These are phyloP conservation scores for Venturia pyrina DNA, from an alignment of 2,329 filamentous ascomycete species.

Conservation along the genomic window DNA sequence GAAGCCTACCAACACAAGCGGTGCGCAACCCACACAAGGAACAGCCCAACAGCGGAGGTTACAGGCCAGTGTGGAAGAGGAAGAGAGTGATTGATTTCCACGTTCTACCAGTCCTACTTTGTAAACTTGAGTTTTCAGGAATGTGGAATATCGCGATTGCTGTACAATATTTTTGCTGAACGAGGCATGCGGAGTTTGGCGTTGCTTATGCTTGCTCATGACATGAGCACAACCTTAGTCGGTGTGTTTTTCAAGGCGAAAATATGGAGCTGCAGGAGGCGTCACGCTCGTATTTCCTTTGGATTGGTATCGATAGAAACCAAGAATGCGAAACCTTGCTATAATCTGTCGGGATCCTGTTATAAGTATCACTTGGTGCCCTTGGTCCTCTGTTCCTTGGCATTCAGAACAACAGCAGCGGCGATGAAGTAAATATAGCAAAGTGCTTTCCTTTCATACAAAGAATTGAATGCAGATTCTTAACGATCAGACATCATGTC, in stretches of 20 bases:
- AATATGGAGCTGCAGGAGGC: background rate
- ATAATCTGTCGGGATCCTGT: too few relatives aligned
- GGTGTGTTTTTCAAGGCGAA: background rate
- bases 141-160: background rate
- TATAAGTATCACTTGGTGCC: too few relatives aligned
- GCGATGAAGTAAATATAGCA: too few relatives aligned
- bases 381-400: too few relatives aligned
- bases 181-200: background rate
- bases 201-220: background rate
- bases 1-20: background rate
- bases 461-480: too few relatives aligned
- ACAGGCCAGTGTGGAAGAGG: constrained; percentile 6
- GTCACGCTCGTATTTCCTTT: background rate
- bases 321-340: background rate
- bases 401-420: too few relatives aligned
- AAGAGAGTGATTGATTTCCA: background rate
- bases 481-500: background rate
- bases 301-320: background rate
- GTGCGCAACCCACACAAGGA: constrained; percentile 1
- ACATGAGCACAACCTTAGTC: background rate
- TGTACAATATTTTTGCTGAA: background rate
- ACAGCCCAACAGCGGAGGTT: constrained; percentile 2
- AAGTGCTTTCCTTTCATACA: too few relatives aligned
- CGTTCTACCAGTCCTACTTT: background rate
- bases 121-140: background rate